phyloP scores from a whole-genome alignment of 306 rosid genomes.

The Betula pendula region DNA sequence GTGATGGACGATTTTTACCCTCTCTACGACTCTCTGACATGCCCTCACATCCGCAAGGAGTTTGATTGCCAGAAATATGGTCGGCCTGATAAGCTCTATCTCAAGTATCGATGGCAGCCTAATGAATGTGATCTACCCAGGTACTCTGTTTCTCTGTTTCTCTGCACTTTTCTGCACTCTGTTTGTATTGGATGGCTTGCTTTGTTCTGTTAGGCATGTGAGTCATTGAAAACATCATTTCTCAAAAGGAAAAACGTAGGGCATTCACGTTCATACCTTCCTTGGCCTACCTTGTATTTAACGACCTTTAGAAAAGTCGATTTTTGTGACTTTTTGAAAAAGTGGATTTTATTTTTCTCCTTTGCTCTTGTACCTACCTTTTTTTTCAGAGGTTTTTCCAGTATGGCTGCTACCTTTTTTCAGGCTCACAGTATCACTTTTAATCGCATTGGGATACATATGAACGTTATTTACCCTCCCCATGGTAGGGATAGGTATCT shows the following conservation, averaged over 20 bases:
- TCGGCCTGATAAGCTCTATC: constrained; percentile 49
- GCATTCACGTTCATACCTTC: not conserved
- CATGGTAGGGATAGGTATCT: too few relatives aligned
- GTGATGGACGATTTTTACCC: constrained; percentile 51
- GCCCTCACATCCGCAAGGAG: constrained; percentile 54
- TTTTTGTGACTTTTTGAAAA: not conserved
- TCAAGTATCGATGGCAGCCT: constrained; percentile 75
- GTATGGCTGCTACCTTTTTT: not conserved
- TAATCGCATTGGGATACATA: not conserved
- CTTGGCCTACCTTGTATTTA: not conserved
- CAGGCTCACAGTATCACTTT: not conserved
- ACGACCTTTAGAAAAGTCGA: not conserved
- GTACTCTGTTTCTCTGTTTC: constrained; percentile 17
- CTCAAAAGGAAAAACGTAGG: not conserved
- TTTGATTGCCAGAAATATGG: constrained; percentile 57
- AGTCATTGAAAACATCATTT: not conserved
- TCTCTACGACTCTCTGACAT: constrained; percentile 47
- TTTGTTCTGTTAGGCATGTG: not conserved
- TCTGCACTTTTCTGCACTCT: not conserved
- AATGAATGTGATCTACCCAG: constrained; percentile 51
- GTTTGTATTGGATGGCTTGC: not conserved
- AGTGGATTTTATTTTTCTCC: not conserved
- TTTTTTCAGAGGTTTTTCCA: not conserved
- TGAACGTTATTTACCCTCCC: too few relatives aligned
- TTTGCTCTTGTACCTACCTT: not conserved